Conservation (phyloP, 306 rosid genomes). For the Sindora glabra region DNA sequence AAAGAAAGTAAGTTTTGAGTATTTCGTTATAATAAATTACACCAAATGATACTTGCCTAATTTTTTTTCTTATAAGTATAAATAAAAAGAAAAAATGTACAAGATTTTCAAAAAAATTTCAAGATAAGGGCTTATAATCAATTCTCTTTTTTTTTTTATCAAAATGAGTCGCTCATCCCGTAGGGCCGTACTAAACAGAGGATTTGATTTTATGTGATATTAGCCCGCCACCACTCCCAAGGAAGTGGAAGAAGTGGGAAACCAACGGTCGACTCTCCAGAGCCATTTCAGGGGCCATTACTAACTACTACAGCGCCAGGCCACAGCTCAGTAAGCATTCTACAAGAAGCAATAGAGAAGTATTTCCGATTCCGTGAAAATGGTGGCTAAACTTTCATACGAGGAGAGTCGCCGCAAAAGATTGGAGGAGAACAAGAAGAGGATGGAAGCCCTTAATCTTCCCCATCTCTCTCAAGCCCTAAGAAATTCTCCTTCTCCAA, state of each 20-base stretch:
- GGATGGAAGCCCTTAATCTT: slow-evolving; percentile 74
- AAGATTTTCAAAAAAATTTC: too few species aligned
- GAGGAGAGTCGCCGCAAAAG: slow-evolving; percentile 61
- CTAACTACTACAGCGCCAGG: neutral
- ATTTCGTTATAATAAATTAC: too few species aligned
- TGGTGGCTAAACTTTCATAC: slow-evolving; percentile 39
- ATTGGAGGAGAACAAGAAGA: slow-evolving; percentile 63
- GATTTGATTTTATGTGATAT: too few species aligned
- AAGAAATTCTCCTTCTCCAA: slow-evolving; percentile 35
- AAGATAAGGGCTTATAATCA: too few species aligned
- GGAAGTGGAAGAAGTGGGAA: slow-evolving; percentile 16
- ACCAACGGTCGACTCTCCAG: slow-evolving; percentile 35
- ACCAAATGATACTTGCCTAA: too few species aligned
- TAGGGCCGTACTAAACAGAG: too few species aligned
- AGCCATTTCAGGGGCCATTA: neutral
- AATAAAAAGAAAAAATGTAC: too few species aligned
- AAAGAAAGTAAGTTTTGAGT: too few species aligned
- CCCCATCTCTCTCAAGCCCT: slow-evolving; percentile 53
- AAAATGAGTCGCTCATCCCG: too few species aligned
- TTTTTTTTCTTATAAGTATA: too few species aligned
- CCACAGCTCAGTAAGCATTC: too few species aligned
- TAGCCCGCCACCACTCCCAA: neutral
- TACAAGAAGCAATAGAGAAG: neutral
- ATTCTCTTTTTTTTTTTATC: too few species aligned
- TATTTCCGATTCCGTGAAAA: slow-evolving; percentile 6